A percentile compares a stretch with the other conserved stretches of the same genome.
phyloP scores from a whole-genome alignment of 768 basidiomycete genomes.

The Atractiella rhizophila region DNA sequence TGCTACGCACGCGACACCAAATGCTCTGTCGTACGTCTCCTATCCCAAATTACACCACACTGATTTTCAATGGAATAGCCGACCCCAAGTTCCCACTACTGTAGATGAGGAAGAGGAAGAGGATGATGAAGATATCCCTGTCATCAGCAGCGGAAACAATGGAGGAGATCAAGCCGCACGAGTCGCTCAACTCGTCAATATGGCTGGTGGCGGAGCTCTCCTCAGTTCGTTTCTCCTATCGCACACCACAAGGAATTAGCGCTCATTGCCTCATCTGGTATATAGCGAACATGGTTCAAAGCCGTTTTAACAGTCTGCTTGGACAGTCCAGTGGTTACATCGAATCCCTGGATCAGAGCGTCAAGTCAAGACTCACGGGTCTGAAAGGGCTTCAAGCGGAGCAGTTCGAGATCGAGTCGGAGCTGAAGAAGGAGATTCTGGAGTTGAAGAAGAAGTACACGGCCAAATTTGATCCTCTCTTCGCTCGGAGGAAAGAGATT shows the following conservation, averaged over 20 bases:
- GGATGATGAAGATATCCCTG: constrained; percentile 15
- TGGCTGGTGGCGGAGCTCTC: not conserved
- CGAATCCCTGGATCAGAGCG: constrained; percentile 53
- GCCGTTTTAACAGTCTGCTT: constrained; percentile 55
- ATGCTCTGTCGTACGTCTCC: too few species aligned
- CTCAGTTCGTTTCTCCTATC: not conserved
- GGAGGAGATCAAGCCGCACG: constrained; percentile 8
- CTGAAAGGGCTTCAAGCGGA: constrained; percentile 82
- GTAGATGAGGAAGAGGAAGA: constrained; percentile 12
- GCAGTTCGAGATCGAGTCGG: constrained; percentile 68
- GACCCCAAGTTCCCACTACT: constrained; percentile 16
- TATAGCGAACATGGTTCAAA: constrained; percentile 53
- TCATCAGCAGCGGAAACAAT: constrained; percentile 12
- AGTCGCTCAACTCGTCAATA: not conserved
- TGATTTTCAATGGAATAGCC: too few species aligned
- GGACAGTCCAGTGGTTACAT: constrained; percentile 88
- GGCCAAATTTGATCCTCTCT: constrained; percentile 37
- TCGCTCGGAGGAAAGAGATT: constrained; percentile 61
- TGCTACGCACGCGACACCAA: too few species aligned
- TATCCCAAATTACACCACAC: too few species aligned
- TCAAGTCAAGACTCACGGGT: constrained; percentile 64
- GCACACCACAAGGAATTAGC: not conserved
- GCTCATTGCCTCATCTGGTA: not conserved
- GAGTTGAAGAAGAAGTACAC: constrained; percentile 74
- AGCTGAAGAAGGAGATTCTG: constrained; percentile 83